Conservation (phyloP, 768 basidiomycete species). For the Mrakia frigida region DNA sequence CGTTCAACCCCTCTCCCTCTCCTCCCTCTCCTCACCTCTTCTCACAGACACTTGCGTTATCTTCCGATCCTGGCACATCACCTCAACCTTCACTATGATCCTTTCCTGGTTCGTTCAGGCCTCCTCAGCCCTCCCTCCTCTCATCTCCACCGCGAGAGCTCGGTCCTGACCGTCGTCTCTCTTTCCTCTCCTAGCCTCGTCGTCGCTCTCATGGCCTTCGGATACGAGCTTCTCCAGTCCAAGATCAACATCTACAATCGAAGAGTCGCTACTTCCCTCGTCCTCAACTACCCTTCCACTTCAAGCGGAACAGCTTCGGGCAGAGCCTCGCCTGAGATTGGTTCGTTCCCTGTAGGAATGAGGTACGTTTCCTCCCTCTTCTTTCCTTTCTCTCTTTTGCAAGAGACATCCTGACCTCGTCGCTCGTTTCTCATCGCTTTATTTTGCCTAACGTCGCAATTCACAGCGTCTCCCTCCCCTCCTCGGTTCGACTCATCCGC, state of each 20-base stretch:
- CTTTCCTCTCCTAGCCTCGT: conserved; percentile 1
- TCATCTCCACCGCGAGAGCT: neutral
- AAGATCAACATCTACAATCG: conserved; percentile 16
- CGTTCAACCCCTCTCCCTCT: neutral
- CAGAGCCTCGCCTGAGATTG: neutral
- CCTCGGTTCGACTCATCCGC: conserved; percentile 10
- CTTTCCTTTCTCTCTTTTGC: neutral
- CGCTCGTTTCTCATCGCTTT: too few species aligned
- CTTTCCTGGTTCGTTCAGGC: conserved; percentile 17
- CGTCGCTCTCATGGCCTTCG: conserved; percentile 17
- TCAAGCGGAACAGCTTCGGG: too few species aligned
- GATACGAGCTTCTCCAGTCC: conserved; percentile 10
- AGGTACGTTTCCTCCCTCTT: conserved; percentile 1
- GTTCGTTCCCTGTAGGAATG: neutral
- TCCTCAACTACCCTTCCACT: neutral
- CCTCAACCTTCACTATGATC: neutral
- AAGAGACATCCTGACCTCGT: too few species aligned
- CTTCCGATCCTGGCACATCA: conserved; percentile 22
- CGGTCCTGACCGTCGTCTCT: neutral
- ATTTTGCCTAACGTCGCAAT: too few species aligned
- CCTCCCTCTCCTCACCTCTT: neutral
- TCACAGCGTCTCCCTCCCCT: conserved; percentile 6
- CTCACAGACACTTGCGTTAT: conserved; percentile 25
- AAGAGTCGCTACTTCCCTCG: conserved; percentile 5
- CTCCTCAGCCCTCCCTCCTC: neutral